Evolutionary conservation across 176 grass and related monocot genomes (phyloP).

Genomic region (Cenchrus americanus): DNA sequence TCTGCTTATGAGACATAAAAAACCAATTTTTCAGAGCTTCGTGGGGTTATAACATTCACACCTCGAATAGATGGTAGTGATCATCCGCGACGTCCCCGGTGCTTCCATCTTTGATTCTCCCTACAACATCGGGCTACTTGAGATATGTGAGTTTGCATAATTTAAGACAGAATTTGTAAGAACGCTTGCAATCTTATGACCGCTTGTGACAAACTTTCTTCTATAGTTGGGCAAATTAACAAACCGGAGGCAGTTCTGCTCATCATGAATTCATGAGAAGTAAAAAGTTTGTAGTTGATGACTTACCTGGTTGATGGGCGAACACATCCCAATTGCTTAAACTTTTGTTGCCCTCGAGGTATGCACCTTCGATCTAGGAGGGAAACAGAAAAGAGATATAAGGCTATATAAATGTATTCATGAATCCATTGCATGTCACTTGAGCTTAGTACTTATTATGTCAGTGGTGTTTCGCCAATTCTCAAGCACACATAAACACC

Average conservation of each 20-base stretch:
- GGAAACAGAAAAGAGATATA: background rate
- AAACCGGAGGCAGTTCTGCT: background rate
- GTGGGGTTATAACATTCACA: background rate
- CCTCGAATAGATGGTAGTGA: conserved; percentile 68
- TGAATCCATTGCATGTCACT: no score
- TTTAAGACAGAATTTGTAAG: no score
- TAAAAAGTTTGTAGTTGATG: background rate
- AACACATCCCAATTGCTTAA: conserved; percentile 80
- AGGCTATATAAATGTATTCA: background rate
- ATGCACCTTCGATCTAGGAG: conserved; percentile 67
- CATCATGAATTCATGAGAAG: no score
- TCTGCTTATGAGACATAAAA: no score
- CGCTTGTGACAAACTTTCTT: background rate
- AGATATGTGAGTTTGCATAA: background rate
- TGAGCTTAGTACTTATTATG: no score
- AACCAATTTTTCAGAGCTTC: background rate
- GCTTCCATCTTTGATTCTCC: conserved; percentile 53
- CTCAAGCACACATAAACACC: no score
- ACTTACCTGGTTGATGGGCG: conserved; percentile 50
- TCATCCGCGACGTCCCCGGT: conserved; percentile 71
- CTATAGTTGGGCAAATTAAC: background rate
- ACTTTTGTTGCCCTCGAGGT: conserved; percentile 58
- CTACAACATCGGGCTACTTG: conserved; percentile 21
- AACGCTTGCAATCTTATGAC: no score
- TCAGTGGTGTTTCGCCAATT: no score